phyloP scores from a whole-genome alignment of 2,329 filamentous ascomycete genomes.

The Cyphellophora europaea region DNA sequence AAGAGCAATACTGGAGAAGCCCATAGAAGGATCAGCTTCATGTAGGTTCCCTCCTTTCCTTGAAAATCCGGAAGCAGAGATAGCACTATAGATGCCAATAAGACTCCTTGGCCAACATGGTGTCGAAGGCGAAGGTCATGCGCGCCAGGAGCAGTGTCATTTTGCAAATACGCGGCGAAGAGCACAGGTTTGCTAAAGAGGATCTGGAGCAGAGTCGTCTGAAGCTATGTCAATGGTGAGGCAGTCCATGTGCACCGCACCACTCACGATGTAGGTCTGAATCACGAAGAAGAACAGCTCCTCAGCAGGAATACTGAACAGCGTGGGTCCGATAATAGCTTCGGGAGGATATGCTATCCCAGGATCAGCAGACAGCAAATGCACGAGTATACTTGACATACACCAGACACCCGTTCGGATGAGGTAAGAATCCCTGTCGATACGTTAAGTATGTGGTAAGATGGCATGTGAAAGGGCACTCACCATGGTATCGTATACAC shows the following conservation, averaged over 20 bases:
- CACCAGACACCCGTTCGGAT: conserved; percentile 60
- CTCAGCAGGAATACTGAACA: conserved; percentile 59
- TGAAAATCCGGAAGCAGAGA: conserved; percentile 30
- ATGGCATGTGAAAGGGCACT: not conserved
- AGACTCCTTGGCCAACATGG: conserved; percentile 40
- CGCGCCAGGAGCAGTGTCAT: conserved; percentile 22
- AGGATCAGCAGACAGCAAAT: conserved; percentile 1
- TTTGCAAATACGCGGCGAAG: conserved; percentile 43
- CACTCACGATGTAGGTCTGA: conserved; percentile 55
- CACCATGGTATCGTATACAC: conserved; percentile 60
- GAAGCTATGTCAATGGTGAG: conserved; percentile 3
- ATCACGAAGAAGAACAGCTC: conserved; percentile 71
- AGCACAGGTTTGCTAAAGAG: conserved; percentile 56
- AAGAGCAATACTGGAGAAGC: conserved; percentile 56
- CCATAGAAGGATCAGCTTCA: conserved; percentile 63
- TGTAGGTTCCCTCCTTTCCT: conserved; percentile 49
- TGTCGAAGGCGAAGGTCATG: conserved; percentile 32
- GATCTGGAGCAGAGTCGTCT: conserved; percentile 57
- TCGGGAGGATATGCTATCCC: conserved; percentile 51
- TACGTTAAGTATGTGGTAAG: not conserved
- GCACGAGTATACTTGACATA: conserved; percentile 5
- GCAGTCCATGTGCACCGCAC: not conserved
- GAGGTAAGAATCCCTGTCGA: conserved; percentile 53
- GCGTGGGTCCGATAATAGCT: conserved; percentile 53
- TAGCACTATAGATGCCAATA: conserved; percentile 26